Base-by-base conservation (phyloP, 352 stramenopile genomes). In the Pythium dissotocum region DNA sequence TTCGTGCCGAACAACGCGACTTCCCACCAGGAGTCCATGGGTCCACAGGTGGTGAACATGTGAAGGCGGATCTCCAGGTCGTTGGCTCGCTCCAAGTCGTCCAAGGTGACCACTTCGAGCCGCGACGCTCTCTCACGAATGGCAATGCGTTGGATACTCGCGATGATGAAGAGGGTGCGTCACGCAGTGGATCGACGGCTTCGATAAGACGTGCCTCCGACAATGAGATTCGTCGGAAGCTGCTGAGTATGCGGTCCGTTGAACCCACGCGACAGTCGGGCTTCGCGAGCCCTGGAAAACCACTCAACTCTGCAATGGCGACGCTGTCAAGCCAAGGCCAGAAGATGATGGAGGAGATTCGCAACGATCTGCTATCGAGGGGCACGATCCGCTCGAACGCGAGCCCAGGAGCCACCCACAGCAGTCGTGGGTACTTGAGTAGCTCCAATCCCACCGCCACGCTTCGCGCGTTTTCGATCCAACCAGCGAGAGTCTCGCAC, bases 1-100 rank as follows among this genome's bases (percentile, higher is more conserved):
- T 93, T 35, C 84, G 85, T 9, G 65, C 74, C 1, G 83, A 92
- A 30, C 85, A 90, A 36, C 85, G 82, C 1, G 83, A 93, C 42
- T 91, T 88, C 26, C 85, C 87, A 12, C 54, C 72, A 24, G 69
- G 77, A 6, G 54, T 63, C 9, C 75, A 63, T 65, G 63, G 63
- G 16, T 38, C 58, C 16, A 38, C 54, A 14, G 65, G 38, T 44
- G 79, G 69, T 0, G 85, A 93, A 0, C 79, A 85, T 21, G 75
- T 93, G 4, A 87, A 87, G 63, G 71, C 77, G 0, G 81, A 93
- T 60, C 52, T 93, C 9, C 77, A 88, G 28, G 71, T 93, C 4
- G 51, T 85, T n/a, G 85, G 85, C 10, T 67, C 73, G 9, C 77
- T 93, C 0, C 72, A 75, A n/a, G 80, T 93, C 24, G 61, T 80